These are phyloP conservation scores for Lentinula guzmanii DNA, from an alignment of 768 basidiomycete species.

Conservation along the genomic window DNA sequence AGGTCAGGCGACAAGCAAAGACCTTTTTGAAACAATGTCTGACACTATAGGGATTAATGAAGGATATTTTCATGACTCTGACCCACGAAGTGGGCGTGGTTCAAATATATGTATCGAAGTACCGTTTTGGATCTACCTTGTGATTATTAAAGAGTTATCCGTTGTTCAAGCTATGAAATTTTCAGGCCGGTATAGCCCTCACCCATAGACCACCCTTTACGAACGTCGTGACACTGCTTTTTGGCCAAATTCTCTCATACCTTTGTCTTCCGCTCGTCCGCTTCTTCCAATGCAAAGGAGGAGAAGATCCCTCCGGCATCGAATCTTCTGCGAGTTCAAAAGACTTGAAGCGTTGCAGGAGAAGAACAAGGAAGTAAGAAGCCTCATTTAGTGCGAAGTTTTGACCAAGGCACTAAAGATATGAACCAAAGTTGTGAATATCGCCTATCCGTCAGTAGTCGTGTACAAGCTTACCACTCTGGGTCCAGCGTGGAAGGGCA, in stretches of 20 bases:
- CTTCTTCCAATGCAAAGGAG: constrained; percentile 16
- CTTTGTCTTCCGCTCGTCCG: constrained; percentile 19
- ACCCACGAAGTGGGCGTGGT: too few species aligned
- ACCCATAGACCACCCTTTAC: constrained; percentile 26
- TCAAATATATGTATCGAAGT: too few species aligned
- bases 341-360: constrained; percentile 35
- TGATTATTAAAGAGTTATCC: too few species aligned
- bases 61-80: too few species aligned
- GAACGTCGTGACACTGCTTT: constrained; percentile 33
- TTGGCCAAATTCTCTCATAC: constrained; percentile 32
- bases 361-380: constrained; percentile 36
- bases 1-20: too few species aligned
- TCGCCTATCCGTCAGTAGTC: not conserved
- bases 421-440: not conserved
- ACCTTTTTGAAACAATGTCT: too few species aligned
- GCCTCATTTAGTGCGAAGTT: constrained; percentile 45
- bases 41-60: too few species aligned
- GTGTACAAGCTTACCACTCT: not conserved
- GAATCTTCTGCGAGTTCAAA: constrained; percentile 34
- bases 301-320: constrained; percentile 32
- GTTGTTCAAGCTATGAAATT: too few species aligned
- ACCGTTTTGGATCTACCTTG: too few species aligned
- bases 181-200: not conserved
- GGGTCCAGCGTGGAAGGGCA: constrained; percentile 45
- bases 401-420: not conserved